Percentiles rank a stretch among this genome's conserved stretches.
These are phyloP conservation scores for Colletotrichum sp. DNA, from an alignment of 2,329 filamentous ascomycete genomes.

Conservation along the genomic window DNA sequence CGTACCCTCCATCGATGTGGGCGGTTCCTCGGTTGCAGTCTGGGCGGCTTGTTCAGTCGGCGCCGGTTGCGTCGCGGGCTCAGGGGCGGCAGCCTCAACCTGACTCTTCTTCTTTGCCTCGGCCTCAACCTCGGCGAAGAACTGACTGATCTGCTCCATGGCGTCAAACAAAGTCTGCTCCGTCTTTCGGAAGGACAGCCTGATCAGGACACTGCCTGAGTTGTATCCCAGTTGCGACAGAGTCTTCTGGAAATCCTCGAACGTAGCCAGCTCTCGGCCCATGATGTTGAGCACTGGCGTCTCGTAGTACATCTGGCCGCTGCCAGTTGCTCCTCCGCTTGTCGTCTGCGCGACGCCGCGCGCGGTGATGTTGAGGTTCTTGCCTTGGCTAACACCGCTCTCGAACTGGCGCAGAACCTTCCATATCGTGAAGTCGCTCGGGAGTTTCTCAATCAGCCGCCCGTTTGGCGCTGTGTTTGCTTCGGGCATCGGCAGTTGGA, in stretches of 20 bases:
- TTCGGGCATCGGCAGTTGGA: constrained; percentile 81
- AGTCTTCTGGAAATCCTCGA: constrained; percentile 87
- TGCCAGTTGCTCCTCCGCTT: constrained; percentile 56
- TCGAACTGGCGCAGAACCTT: constrained; percentile 90
- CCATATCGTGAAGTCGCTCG: constrained; percentile 89
- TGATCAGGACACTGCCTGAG: constrained; percentile 79
- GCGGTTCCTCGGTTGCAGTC: background rate
- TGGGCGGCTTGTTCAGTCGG: constrained; percentile 11
- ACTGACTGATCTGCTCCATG: constrained; percentile 78
- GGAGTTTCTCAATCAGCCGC: constrained; percentile 82
- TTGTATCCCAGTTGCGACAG: constrained; percentile 87
- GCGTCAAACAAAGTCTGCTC: constrained; percentile 83
- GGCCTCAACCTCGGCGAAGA: constrained; percentile 64
- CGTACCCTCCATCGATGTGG: background rate
- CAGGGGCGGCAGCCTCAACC: background rate
- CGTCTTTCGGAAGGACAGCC: constrained; percentile 77
- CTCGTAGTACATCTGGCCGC: constrained; percentile 87
- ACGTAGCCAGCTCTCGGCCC: constrained; percentile 77
- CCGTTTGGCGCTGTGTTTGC: constrained; percentile 65
- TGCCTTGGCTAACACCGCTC: constrained; percentile 65
- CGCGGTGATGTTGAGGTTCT: constrained; percentile 80
- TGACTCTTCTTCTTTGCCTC: constrained; percentile 23
- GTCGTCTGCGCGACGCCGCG: constrained; percentile 72
- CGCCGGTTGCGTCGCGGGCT: constrained; percentile 17
- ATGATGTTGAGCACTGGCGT: constrained; percentile 84